Evolutionary conservation across 371 early-diverging fungal genomes (phyloP), one percentile per base, ranked within the genome.

Genomic region (Haplosporangium sp.): DNA sequence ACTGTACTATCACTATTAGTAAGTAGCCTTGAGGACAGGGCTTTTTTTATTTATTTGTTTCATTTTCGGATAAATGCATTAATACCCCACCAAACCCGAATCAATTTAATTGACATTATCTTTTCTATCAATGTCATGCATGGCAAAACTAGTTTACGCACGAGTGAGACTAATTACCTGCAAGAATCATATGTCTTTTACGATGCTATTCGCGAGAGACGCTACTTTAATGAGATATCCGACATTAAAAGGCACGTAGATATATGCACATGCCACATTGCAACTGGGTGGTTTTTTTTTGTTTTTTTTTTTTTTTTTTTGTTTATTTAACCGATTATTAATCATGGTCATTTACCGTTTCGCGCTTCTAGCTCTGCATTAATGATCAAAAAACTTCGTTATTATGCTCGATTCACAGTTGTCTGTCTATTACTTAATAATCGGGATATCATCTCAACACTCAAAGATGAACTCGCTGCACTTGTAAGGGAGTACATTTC

Each of bases 311-410:
- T 9, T 7, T 35, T 44, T 27, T n/a, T 3, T 6, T 27, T 27
- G 27, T 27, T 27, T 27, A 27, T 27, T 27, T 27, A 27, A 27
- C 27, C 1, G 27, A 27, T 27, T 27, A 27, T 2, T 37, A 44
- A 13, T 27, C 48, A 11, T 19, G 9, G 57, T 67, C 11, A 10
- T 10, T 45, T 7, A 50, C 50, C n/a, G 9, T 15, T 52, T 39
- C 34, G 9, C 27, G 7, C 17, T 27, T n/a, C 15, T 83, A 96
- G 95, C 62, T 90, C 96, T 9, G 93, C 94, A 1, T 79, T 98
- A 47, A 94, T 96, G 92, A 94, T 97, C 74, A 99, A 99, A 79
- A 96, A 96, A 69, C 90, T 99, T 74, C 92, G 99, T 42, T 99
- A 96, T 82, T 97, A 95, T 82, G 97, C 98, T 0, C 91, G 99